Conservation (phyloP, 1,284 basidiomycete genomes). For the Ceratobasidium sp. region DNA sequence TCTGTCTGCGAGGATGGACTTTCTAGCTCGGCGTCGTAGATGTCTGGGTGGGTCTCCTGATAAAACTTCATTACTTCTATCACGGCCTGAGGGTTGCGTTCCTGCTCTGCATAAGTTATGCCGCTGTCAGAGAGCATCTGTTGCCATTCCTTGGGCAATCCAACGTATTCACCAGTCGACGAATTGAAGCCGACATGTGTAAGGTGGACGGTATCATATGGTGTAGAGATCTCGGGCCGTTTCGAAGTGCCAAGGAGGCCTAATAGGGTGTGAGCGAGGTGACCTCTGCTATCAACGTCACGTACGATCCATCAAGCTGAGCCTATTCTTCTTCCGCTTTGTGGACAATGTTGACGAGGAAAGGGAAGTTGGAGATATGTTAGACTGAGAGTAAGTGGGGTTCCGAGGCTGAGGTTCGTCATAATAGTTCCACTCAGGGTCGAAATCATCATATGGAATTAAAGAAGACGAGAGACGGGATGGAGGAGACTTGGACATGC, state of each 20-base stretch:
- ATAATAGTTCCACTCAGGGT: not conserved
- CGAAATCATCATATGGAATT: no score
- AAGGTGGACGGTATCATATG: slow-evolving; percentile 97
- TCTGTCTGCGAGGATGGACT: not conserved
- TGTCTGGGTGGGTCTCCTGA: slow-evolving; percentile 69
- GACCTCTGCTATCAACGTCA: not conserved
- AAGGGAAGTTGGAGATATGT: no score
- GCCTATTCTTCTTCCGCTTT: slow-evolving; percentile 76
- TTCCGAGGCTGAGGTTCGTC: not conserved
- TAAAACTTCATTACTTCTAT: slow-evolving; percentile 99
- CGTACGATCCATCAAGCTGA: slow-evolving; percentile 71
- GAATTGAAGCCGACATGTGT: slow-evolving; percentile 99
- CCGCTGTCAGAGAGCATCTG: slow-evolving; percentile 91
- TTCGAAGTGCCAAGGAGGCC: slow-evolving; percentile 85
- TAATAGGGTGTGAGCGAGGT: slow-evolving; percentile 48
- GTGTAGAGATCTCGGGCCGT: slow-evolving; percentile 94
- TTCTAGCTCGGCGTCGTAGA: slow-evolving; percentile 28
- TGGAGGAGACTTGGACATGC: no score
- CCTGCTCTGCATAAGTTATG: slow-evolving; percentile 94
- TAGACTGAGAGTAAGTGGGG: no score
- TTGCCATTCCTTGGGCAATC: slow-evolving; percentile 99
- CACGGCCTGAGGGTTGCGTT: slow-evolving; percentile 97
- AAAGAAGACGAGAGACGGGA: no score
- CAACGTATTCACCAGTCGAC: slow-evolving; percentile 97
- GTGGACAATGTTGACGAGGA: slow-evolving; percentile 49